These are phyloP conservation scores for Chlamydomonas eustigma DNA, from an alignment of 139 green algal genomes.

Conservation along the genomic window DNA sequence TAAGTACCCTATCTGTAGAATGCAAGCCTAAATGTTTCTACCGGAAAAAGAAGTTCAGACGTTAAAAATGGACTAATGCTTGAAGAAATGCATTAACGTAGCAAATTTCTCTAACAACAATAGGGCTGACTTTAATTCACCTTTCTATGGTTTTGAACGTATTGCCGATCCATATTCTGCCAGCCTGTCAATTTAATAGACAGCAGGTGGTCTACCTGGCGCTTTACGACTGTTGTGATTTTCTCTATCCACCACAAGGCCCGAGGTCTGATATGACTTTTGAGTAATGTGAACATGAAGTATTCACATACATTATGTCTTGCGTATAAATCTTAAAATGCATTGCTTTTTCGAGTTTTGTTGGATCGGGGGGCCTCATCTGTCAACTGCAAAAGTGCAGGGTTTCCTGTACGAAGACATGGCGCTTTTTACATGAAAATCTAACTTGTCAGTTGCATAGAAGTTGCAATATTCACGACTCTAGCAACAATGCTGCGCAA, in stretches of 20 bases:
- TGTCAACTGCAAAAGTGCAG: not conserved
- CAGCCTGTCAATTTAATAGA: not conserved
- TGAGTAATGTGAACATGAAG: too few species aligned
- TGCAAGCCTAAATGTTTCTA: too few species aligned
- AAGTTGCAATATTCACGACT: not conserved
- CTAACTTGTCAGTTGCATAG: too few species aligned
- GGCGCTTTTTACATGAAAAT: not conserved
- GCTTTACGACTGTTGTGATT: too few species aligned
- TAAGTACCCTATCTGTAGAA: too few species aligned
- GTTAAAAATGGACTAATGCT: not conserved
- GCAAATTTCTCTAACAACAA: not conserved
- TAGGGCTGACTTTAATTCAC: not conserved
- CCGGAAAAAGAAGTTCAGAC: not conserved
- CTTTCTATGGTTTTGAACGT: not conserved
- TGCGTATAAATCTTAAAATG: too few species aligned
- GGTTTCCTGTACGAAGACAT: not conserved
- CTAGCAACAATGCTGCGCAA: not conserved
- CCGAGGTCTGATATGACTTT: not conserved
- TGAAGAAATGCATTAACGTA: not conserved
- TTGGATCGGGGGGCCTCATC: too few species aligned
- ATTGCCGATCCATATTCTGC: not conserved
- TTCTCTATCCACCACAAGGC: not conserved
- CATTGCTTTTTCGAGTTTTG: too few species aligned
- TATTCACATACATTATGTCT: too few species aligned
- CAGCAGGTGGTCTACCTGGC: not conserved